These are phyloP conservation scores for Xylaria acuta DNA, from an alignment of 495 filamentous ascomycete genomes.

Conservation along the genomic window DNA sequence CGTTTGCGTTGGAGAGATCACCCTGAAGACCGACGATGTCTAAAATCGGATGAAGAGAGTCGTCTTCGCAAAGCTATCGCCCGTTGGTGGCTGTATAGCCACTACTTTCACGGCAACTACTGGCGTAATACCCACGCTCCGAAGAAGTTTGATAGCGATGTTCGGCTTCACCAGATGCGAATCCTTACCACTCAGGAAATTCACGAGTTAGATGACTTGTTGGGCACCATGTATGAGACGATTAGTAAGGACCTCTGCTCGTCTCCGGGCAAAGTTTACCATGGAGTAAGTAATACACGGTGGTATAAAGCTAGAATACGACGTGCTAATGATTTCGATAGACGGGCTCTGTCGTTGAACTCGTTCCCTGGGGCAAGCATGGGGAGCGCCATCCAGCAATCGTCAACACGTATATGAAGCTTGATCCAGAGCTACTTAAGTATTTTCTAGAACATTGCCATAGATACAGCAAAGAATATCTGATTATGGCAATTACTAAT, in stretches of 20 bases:
- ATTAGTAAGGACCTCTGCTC: conserved; percentile 48
- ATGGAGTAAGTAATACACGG: conserved; percentile 30
- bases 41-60: conserved; percentile 61
- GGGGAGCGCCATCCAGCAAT: conserved; percentile 39
- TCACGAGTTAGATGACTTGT: conserved; percentile 42
- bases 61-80: conserved; percentile 72
- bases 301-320: neutral
- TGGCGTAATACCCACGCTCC: conserved; percentile 26
- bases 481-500: conserved; percentile 32
- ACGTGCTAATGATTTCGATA: conserved; percentile 26
- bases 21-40: conserved; percentile 66
- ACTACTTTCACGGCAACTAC: conserved; percentile 43
- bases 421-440: conserved; percentile 44
- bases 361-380: conserved; percentile 46
- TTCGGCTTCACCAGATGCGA: conserved; percentile 41
- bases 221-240: conserved; percentile 37
- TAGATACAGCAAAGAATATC: conserved; percentile 38
- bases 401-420: conserved; percentile 47
- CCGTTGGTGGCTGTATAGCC: conserved; percentile 66
- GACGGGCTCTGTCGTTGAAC: conserved; percentile 30
- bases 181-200: conserved; percentile 44
- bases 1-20: conserved; percentile 68
- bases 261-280: conserved; percentile 37
- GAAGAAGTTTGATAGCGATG: conserved; percentile 31
- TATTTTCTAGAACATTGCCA: conserved; percentile 41